Evolutionary conservation across 768 basidiomycete genomes (phyloP), one percentile per base, ranked within the genome.

Genomic region (Rhodotorula taiwanensis): DNA sequence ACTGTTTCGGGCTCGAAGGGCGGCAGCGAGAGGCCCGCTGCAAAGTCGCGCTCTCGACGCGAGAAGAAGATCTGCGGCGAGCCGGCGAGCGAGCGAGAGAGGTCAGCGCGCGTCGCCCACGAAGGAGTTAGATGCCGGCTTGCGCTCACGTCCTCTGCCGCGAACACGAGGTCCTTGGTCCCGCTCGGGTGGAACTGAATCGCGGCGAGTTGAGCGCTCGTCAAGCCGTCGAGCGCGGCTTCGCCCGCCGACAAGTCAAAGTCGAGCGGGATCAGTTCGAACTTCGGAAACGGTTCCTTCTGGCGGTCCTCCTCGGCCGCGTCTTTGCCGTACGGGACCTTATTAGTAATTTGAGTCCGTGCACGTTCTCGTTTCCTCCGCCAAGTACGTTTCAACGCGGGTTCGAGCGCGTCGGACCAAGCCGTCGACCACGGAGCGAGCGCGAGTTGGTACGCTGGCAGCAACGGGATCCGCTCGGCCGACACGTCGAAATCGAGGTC

Each of bases 11-110:
- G 4, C 5, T 30, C 14, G 21, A 23, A 1, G 15, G 47, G 52
- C 3, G 47, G 49, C n/a, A 33, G 52, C 18, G 52, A 59, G 49
- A 58, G 44, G 25, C 45, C 63, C 33, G 47, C 48, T 9, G 31
- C 42, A n/a, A 64, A 55, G 63, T 64, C 63, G 25, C 58, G 63
- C 49, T 64, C 63, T 30, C 63, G 63, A 34, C 63, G 58, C 25
- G 49, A 43, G 48, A 44, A 51, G 53, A 64, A 64, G 58, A 59
- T 64, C 62, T 64, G 44, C 6, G 13, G 16, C 10, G 5, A 21
- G 44, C 4, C 7, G 21, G n/a, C n/a, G n/a, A n/a, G n/a, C n/a
- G n/a, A n/a, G n/a, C 4, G 4, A n/a, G 20, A 5, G 39, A 20
- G 21, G n/a, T 41, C 5, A 13, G 30, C 16, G 16, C 11, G 1